phyloP scores from a whole-genome alignment of 345 rosid species.

The Rhizophora mangle region DNA sequence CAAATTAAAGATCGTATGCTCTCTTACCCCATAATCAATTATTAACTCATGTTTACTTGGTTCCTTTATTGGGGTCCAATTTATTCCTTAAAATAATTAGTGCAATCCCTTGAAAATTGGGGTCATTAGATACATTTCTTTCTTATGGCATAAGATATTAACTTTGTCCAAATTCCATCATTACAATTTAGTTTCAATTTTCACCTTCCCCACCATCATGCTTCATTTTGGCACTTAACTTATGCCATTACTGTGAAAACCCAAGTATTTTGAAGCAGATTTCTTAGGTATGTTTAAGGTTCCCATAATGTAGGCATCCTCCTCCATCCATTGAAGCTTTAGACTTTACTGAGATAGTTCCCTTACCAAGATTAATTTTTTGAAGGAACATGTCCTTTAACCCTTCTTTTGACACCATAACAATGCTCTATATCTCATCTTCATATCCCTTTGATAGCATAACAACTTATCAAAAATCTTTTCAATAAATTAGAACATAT shows the following conservation, averaged over 20 bases:
- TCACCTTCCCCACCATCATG: not conserved
- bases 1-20: not conserved
- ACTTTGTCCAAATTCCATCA: not conserved
- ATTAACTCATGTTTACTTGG: no score
- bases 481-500: not conserved
- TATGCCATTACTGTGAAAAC: not conserved
- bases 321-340: no score
- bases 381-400: no score
- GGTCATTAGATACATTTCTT: not conserved
- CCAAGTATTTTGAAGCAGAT: not conserved
- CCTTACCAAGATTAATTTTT: no score
- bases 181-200: fast-evolving
- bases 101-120: not conserved
- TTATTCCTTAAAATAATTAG: not conserved
- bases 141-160: not conserved
- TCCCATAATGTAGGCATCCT: no score
- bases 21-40: no score
- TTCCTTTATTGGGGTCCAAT: not conserved
- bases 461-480: not conserved
- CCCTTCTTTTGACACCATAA: no score
- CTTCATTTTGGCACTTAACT: not conserved
- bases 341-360: no score
- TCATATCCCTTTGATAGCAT: no score
- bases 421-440: no score
- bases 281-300: no score